Conservation (phyloP, 2,329 filamentous ascomycete genomes). For the Herpotrichia juniperi region DNA sequence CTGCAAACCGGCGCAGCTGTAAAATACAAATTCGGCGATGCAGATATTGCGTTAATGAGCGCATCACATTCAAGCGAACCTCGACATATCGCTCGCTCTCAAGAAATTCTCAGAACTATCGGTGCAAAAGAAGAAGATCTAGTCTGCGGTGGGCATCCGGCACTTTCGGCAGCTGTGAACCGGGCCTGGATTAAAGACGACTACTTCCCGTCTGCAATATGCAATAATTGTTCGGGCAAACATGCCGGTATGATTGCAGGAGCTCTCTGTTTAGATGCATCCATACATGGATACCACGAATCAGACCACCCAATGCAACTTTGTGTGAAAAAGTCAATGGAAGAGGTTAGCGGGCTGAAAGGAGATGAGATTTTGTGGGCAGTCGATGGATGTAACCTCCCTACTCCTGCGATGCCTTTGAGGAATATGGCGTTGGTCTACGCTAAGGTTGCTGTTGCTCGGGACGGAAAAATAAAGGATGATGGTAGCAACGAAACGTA, state of each 20-base stretch:
- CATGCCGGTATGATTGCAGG: conserved; percentile 57
- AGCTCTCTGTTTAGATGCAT: conserved; percentile 45
- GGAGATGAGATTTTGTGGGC: conserved; percentile 47
- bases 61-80: conserved; percentile 56
- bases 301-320: conserved; percentile 31
- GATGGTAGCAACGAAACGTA: conserved; percentile 15
- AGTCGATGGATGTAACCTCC: conserved; percentile 56
- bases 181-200: conserved; percentile 47
- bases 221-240: conserved; percentile 58
- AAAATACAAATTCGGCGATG: conserved; percentile 44
- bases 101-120: conserved; percentile 46
- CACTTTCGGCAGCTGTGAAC: conserved; percentile 34
- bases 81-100: conserved; percentile 47
- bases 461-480: conserved; percentile 36
- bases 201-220: conserved; percentile 46
- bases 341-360: conserved; percentile 34
- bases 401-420: conserved; percentile 53
- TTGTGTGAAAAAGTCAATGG: conserved; percentile 40
- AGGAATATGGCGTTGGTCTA: conserved; percentile 43
- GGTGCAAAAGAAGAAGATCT: conserved; percentile 45
- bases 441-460: conserved; percentile 32
- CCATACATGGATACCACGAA: conserved; percentile 38
- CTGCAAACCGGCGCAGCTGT: conserved; percentile 51
- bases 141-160: conserved; percentile 51
- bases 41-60: conserved; percentile 55